Conservation (phyloP, 768 basidiomycete genomes). For the Punctularia strigosozonata region DNA sequence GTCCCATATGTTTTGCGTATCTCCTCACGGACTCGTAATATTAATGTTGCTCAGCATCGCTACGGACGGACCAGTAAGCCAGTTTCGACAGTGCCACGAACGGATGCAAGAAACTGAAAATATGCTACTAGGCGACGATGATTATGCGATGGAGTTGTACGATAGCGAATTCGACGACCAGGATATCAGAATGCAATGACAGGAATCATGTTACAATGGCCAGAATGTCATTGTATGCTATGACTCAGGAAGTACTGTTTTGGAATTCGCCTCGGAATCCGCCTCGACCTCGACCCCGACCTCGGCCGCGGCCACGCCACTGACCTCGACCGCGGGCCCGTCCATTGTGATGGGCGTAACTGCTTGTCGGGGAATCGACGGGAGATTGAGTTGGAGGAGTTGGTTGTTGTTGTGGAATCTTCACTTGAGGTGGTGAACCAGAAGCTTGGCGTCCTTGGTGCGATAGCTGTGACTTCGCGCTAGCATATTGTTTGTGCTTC, state of each 20-base stretch:
- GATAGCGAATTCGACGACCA: no score
- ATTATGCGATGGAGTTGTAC: no score
- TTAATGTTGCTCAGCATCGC: no score
- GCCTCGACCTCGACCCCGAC: slow-evolving; percentile 30
- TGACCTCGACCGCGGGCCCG: slow-evolving; percentile 21
- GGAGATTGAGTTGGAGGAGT: neutral
- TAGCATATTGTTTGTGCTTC: neutral
- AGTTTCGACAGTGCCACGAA: no score
- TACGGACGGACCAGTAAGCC: no score
- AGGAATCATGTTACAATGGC: no score
- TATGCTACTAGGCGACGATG: no score
- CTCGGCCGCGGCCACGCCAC: slow-evolving; percentile 11
- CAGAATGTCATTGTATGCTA: no score
- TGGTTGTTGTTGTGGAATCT: neutral
- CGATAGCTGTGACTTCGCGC: neutral
- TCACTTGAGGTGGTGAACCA: neutral
- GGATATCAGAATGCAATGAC: no score
- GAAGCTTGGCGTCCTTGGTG: neutral
- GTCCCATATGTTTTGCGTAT: slow-evolving; percentile 2
- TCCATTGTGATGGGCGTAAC: slow-evolving; percentile 15
- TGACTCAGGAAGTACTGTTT: no score
- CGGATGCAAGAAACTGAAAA: no score
- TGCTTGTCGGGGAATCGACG: slow-evolving; percentile 3
- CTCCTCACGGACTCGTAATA: neutral
- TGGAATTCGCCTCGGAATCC: no score